Percentiles rank a stretch among this genome's conserved stretches.
Evolutionary conservation across 1,284 basidiomycete genomes (phyloP).

Genomic region (Tylopilus sp.): DNA sequence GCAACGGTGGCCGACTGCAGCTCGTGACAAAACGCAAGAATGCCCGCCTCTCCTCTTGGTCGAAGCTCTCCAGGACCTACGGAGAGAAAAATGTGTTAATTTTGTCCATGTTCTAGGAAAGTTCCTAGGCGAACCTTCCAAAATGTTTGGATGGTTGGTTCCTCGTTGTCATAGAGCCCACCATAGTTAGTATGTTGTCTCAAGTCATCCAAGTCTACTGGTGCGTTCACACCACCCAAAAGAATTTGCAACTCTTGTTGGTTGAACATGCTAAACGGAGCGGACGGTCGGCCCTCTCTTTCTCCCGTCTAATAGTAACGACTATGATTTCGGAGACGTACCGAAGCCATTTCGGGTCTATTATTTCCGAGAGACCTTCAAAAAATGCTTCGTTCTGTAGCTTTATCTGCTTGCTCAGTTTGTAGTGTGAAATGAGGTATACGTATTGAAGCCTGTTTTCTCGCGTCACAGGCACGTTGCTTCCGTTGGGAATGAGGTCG

Average conservation of each 20-base stretch:
- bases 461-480: constrained; percentile 82
- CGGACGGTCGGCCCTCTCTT: constrained; percentile 6
- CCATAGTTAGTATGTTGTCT: constrained; percentile 73
- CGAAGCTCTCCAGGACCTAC: constrained; percentile 70
- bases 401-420: constrained; percentile 85
- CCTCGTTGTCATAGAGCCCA: constrained; percentile 67
- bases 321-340: constrained; percentile 32
- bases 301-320: not conserved
- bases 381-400: constrained; percentile 84
- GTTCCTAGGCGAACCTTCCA: constrained; percentile 58
- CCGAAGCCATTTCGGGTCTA: constrained; percentile 87
- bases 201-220: constrained; percentile 82
- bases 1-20: constrained; percentile 81
- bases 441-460: constrained; percentile 93
- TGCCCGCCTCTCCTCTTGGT: constrained; percentile 66
- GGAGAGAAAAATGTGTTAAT: not conserved
- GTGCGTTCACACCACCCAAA: constrained; percentile 78
- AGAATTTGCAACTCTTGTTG: constrained; percentile 87
- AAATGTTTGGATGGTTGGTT: constrained; percentile 69
- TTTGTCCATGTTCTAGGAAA: constrained; percentile 1
- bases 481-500: constrained; percentile 82
- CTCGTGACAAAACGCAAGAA: constrained; percentile 88
- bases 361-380: constrained; percentile 83
- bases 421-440: constrained; percentile 85
- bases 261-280: constrained; percentile 78